phyloP scores from a whole-genome alignment of 345 rosid genomes.

The Raphanus sativus region DNA sequence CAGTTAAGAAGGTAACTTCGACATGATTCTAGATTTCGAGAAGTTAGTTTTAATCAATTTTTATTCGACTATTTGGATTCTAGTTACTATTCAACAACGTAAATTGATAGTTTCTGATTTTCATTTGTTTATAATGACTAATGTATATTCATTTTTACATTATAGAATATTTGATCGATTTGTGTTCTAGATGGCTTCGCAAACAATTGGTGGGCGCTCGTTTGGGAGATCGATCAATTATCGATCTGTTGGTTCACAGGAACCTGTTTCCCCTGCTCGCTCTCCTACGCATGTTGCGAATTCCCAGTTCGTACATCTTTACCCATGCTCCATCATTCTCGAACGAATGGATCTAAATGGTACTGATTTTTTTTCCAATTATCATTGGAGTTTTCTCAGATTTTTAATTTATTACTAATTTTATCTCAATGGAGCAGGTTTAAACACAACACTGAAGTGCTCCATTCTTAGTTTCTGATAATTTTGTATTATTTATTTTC shows the following conservation, averaged over 20 bases:
- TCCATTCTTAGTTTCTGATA: too few species aligned
- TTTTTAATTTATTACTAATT: neutral
- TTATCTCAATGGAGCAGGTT: neutral
- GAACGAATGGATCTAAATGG: neutral
- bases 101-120: too few species aligned
- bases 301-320: neutral
- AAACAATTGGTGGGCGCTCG: neutral
- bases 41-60: too few species aligned
- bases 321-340: neutral
- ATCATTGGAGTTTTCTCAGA: neutral
- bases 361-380: neutral
- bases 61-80: too few species aligned
- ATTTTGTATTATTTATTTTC: too few species aligned
- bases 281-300: neutral
- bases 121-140: too few species aligned
- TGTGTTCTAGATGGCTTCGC: neutral
- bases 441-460: too few species aligned
- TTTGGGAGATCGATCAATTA: neutral
- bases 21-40: too few species aligned
- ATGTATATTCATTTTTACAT: neutral
- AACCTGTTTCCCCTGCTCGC: neutral
- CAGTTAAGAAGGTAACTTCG: too few species aligned
- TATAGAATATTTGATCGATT: neutral
- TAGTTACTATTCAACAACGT: too few species aligned
- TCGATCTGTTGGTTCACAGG: neutral